Evolutionary conservation across 352 stramenopile genomes (phyloP).

Genomic region (Pythium apleroticum): DNA sequence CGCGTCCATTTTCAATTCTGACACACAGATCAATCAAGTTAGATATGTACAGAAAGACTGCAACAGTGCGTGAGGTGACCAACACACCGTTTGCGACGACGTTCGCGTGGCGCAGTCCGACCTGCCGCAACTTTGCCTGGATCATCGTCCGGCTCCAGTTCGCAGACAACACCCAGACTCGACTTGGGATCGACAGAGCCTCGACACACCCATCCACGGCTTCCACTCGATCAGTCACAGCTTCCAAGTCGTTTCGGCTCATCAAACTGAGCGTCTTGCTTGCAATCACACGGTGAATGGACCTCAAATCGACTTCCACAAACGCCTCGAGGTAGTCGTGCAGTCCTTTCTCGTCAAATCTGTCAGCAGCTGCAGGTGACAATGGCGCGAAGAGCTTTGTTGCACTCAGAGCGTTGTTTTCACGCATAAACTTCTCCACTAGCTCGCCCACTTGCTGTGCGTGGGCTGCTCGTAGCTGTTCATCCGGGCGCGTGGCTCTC

Average conservation of each 20-base stretch:
- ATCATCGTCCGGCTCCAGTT: conserved; percentile 70
- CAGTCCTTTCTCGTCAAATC: conserved; percentile 41
- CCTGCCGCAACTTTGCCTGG: conserved; percentile 24
- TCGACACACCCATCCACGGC: conserved; percentile 37
- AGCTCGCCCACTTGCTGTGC: conserved; percentile 29
- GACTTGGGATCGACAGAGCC: conserved; percentile 24
- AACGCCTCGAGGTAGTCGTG: conserved; percentile 45
- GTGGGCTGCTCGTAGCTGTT: conserved; percentile 16
- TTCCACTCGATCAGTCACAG: conserved; percentile 15
- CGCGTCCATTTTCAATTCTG: conserved; percentile 51
- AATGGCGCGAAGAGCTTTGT: not conserved
- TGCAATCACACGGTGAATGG: conserved; percentile 44
- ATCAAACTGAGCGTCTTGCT: conserved; percentile 41
- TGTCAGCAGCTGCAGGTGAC: not conserved
- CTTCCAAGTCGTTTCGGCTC: conserved; percentile 12
- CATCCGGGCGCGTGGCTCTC: not conserved
- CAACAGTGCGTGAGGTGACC: no score
- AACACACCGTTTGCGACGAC: conserved; percentile 58
- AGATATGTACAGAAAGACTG: not conserved
- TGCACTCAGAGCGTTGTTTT: not conserved
- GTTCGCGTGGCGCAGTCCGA: not conserved
- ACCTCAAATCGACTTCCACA: conserved; percentile 43
- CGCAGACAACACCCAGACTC: conserved; percentile 49
- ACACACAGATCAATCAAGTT: not conserved
- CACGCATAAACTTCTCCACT: conserved; percentile 16